Conservation (phyloP, 1,139 yeast genomes). For the Geotrichum restrictum region DNA sequence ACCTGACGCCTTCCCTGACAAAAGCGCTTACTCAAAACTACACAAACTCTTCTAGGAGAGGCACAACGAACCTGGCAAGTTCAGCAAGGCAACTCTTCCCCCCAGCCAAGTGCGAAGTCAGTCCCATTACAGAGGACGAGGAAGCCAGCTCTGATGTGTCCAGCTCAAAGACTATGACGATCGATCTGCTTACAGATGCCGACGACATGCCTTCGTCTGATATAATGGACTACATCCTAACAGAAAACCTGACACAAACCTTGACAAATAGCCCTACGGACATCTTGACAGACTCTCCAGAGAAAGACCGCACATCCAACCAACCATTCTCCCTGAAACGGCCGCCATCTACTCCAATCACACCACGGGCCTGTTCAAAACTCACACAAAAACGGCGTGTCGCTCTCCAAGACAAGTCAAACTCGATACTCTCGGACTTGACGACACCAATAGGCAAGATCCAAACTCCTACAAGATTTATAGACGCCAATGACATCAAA, state of each 20-base stretch:
- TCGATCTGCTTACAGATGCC: not conserved
- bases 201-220: not conserved
- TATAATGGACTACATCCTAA: too few relatives aligned
- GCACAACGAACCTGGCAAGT: not conserved
- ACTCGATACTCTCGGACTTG: not conserved
- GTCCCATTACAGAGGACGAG: not conserved
- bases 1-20: not conserved
- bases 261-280: too few relatives aligned
- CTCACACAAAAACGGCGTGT: not conserved
- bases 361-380: not conserved
- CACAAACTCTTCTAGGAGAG: not conserved
- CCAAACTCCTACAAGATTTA: not conserved
- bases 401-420: slow-evolving; percentile 1
- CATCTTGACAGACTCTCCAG: too few relatives aligned
- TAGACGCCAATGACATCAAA: not conserved
- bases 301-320: not conserved
- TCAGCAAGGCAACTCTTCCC: not conserved
- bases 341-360: not conserved
- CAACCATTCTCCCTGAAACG: not conserved
- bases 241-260: too few relatives aligned
- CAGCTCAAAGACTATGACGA: not conserved
- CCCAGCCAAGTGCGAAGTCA: not conserved
- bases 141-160: too few relatives aligned
- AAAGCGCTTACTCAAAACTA: not conserved
- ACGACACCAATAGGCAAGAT: not conserved